These are phyloP conservation scores for Suillus sp. DNA, from an alignment of 768 basidiomycete species.

Conservation along the genomic window DNA sequence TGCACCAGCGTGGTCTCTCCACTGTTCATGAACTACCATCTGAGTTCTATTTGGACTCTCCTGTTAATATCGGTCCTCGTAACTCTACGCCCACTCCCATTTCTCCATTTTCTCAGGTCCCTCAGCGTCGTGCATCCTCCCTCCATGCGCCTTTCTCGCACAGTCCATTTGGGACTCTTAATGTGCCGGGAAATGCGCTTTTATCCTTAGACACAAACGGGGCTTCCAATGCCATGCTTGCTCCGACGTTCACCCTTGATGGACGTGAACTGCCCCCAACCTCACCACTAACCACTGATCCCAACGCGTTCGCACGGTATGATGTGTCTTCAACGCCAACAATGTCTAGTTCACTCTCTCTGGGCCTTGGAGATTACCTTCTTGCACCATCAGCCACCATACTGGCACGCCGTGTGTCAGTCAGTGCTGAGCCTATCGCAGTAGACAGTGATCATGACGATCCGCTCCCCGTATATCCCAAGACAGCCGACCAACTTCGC, in stretches of 20 bases:
- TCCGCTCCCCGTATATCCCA: constrained; percentile 73
- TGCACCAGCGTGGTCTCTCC: constrained; percentile 54
- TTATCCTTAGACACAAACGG: constrained; percentile 50
- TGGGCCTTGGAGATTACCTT: constrained; percentile 63
- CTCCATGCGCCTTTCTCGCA: constrained; percentile 51
- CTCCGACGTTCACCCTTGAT: constrained; percentile 62
- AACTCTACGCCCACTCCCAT: constrained; percentile 42
- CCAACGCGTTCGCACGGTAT: constrained; percentile 52
- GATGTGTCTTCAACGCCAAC: constrained; percentile 47
- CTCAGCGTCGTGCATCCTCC: constrained; percentile 56
- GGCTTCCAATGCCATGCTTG: constrained; percentile 32
- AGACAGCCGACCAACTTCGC: constrained; percentile 80
- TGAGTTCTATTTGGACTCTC: constrained; percentile 61
- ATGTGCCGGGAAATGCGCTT: constrained; percentile 80
- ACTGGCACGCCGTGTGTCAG: constrained; percentile 89
- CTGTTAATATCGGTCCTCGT: constrained; percentile 35
- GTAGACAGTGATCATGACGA: constrained; percentile 68
- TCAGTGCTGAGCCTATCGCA: constrained; percentile 95
- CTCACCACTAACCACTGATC: constrained; percentile 55
- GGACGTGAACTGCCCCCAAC: constrained; percentile 62
- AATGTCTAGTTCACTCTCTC: constrained; percentile 41
- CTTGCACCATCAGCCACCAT: constrained; percentile 74
- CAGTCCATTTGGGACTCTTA: constrained; percentile 78
- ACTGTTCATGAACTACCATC: constrained; percentile 53
- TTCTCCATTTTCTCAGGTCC: constrained; percentile 58